Base-by-base conservation (phyloP, 2,329 filamentous ascomycete genomes). In the Penicillium sp. region DNA sequence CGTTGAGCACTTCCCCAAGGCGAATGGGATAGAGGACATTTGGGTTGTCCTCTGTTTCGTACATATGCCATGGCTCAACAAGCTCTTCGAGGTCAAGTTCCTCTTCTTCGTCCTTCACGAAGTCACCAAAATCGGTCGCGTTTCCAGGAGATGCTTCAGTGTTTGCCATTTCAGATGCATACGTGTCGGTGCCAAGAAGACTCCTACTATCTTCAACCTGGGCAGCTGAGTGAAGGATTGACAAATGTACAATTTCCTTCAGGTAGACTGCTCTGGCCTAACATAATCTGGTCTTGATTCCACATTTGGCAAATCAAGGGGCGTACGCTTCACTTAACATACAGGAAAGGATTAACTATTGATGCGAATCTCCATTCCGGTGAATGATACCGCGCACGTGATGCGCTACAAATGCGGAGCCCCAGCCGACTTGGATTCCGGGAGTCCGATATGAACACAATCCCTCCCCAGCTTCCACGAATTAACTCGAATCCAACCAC, bases 381-480 rank as follows among this genome's bases (percentile, higher is more conserved):
- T 39, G 19, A 28, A n/a, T 18, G 23, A 21, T 7, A 23, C 3
- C 6, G 14, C n/a, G n/a, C 54, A 57, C 54, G 51, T 57, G 54
- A 57, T 41, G 19, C 23, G 2, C 28, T 29, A 43, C 53, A 26
- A 51, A 55, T 56, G 51, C 53, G 53, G 54, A 57, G 53, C 48
- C 50, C 47, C 50, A 55, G 45, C 41, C 47, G 51, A 51, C 49
- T 43, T 47, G 45, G 36, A 32, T 50, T 35, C 47, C 38, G 35
- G 38, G 39, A 50, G 40, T 39, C 33, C 27, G 17, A 39, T 35
- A 25, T 30, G 39, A 37, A 43, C 35, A 39, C 39, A 30, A 36
- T 33, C 31, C 31, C 30, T 32, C 25, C 32, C 26, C 26, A 27
- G 34, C 29, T 38, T 25, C 33, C 13, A 33, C 33, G 30, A 28